These are phyloP conservation scores for Erigeron canadensis DNA, from an alignment of 129 eudicot species.

Conservation along the genomic window DNA sequence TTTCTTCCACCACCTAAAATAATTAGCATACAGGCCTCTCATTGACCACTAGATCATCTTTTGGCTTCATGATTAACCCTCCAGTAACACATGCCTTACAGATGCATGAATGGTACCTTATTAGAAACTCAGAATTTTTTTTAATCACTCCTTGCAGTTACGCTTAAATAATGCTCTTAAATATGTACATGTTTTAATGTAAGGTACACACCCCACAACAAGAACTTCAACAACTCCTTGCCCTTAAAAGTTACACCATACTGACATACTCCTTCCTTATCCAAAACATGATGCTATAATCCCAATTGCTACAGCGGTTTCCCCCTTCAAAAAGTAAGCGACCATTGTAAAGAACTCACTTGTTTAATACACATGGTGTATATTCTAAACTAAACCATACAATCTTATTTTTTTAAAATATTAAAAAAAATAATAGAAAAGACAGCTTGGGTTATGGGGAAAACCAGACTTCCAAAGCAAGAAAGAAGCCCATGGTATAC, in stretches of 20 bases:
- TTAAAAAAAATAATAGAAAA: neutral
- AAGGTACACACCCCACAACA: neutral
- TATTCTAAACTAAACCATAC: neutral
- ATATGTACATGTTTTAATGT: neutral
- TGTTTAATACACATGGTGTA: too few species aligned
- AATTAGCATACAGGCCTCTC: neutral
- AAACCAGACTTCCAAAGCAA: neutral
- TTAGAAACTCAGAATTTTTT: neutral
- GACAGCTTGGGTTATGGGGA: neutral
- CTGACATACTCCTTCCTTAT: neutral
- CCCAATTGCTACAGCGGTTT: neutral
- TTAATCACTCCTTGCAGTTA: too few species aligned
- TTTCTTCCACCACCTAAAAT: neutral
- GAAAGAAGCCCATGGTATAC: constrained; percentile 3
- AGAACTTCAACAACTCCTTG: too few species aligned
- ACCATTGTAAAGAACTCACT: neutral
- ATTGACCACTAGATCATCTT: neutral
- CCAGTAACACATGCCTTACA: neutral
- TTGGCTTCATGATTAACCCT: neutral
- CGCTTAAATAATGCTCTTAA: too few species aligned
- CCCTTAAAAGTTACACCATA: neutral
- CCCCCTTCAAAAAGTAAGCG: neutral
- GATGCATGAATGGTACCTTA: neutral
- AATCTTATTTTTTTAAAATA: too few species aligned
- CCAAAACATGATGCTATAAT: neutral